A percentile compares a stretch with the other conserved stretches of the same genome.
Conservation (phyloP, 164 flowering plant species). For the Hamamelis virginiana region DNA sequence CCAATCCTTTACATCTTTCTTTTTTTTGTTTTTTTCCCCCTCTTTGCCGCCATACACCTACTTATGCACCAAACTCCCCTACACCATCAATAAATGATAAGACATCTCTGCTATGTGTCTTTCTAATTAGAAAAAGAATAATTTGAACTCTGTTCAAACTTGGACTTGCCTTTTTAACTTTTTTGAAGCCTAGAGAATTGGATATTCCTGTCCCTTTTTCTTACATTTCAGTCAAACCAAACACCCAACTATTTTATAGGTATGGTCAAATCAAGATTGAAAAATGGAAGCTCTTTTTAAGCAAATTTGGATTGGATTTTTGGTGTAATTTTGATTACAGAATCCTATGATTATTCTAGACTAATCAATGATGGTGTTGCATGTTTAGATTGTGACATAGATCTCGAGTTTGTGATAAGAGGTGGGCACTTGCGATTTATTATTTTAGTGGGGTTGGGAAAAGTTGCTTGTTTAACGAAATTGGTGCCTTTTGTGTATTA, state of each 20-base stretch:
- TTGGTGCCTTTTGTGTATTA: too few species aligned
- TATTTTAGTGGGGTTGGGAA: too few species aligned
- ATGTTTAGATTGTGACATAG: background rate
- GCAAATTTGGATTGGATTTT: background rate
- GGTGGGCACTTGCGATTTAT: too few species aligned
- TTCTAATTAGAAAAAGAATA: background rate
- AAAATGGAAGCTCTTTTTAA: conserved; percentile 1
- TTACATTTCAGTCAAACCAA: conserved; percentile 12
- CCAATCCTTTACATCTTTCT: too few species aligned
- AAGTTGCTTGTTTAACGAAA: too few species aligned
- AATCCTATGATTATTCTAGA: background rate
- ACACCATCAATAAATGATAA: background rate
- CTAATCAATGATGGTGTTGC: background rate
- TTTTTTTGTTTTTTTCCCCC: background rate
- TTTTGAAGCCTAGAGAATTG: background rate
- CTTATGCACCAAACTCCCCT: conserved; percentile 18
- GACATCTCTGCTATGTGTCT: background rate
- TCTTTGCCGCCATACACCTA: conserved; percentile 22
- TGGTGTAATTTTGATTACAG: background rate
- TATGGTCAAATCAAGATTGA: conserved; percentile 13
- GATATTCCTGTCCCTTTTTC: too few species aligned
- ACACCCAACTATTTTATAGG: conserved; percentile 9
- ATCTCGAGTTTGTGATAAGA: too few species aligned
- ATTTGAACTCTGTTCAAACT: conserved; percentile 13
- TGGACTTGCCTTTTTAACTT: conserved; percentile 5